Base-by-base conservation (phyloP, 2,329 filamentous ascomycete species). In the Xylariaceae sp. region DNA sequence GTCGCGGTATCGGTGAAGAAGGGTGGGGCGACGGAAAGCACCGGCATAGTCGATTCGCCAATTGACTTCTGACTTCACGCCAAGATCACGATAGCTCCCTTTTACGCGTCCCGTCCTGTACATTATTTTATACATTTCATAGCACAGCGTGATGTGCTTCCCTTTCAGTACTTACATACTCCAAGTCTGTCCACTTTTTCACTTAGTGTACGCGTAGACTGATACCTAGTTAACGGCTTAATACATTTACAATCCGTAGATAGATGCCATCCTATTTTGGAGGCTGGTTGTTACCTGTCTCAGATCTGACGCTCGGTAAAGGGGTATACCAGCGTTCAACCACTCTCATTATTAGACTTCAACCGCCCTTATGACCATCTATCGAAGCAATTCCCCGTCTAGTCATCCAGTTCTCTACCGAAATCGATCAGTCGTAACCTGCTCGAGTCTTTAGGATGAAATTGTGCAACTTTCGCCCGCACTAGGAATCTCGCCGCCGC, bases 401-500 rank as follows among this genome's bases (percentile, higher is more conserved):
- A 83, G 63, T 77, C 77, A 47, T 84, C 82, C 58, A 86, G 65
- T 60, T 85, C 83, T 55, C 79, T 77, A 12, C 83, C 83, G 73
- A 86, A 86, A 67, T 86, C 83, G 46, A 87, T 70, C 46, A 87
- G 68, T 48, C 79, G 76, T 50, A 87, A 68, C 65, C 72, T 77
- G 42, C 74, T 79, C 11, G 84, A 81, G 69, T 87, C 83, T 58
- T 74, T 80, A 2, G 82, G 83, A 62, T 87, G 83, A 61, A 86
- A 85, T 62, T 83, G 79, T 2, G 84, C 84, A 41, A 85, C 83
- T 64, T 85, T 85, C 39, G 82, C 83, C 53, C 84, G 72, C 35
- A 86, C 80, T 27, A 87, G 71, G 62, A 86, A 86, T 59, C 84
- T 77, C 2, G 79, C 80, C 9, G 82, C 80, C 2, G 84, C 82